Evolutionary conservation across 31 red algal species (phyloP), one percentile per base, ranked within the genome.

Genomic region (Endocladia muricata): DNA sequence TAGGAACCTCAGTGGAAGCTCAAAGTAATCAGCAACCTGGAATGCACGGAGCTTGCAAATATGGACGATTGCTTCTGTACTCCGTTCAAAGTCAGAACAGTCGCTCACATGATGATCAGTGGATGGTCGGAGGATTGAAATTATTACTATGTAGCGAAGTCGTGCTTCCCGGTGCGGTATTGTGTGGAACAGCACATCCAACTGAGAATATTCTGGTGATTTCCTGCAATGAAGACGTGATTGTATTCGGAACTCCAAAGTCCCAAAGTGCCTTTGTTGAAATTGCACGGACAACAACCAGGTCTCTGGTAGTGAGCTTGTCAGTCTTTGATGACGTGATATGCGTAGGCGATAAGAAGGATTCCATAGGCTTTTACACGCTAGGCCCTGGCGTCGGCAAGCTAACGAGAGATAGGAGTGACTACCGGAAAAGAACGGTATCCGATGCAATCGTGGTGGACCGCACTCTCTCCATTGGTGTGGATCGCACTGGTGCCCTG

Each of bases 391-490:
- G 70, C 5, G 36, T 40, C 29, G 35, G 41, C 28, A 60, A 78
- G 39, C 44, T 91, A 41, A 40, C 77, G 11, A 56, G 87, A 28
- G 70, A 83, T 39, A 57, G 87, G 17, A 66, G 78, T 41, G 87
- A 91, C 60, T 65, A 77, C 66, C 67, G 71, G 31, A 66, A 63
- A 36, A 40, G 87, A 61, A 62, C 78, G 3, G 73, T 91, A 51
- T 82, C 87, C 31, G 87, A 91, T 32, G 87, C 87, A 13, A 71
- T 75, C 21, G 41, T 91, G 31, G 70, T 91, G 2, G 78, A 91
- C 70, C n/a, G 73, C 34, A 70, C 59, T 17, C 71, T 76, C 61
- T 70, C 78, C 32, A 39, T 91, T 8, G 87, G 49, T 38, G 78
- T 83, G 8, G 87, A 91, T 59, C 58, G 87, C 32, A 28, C 51